Evolutionary conservation across 2,329 filamentous ascomycete species (phyloP).

Genomic region (Colletotrichum cordylinicola): DNA sequence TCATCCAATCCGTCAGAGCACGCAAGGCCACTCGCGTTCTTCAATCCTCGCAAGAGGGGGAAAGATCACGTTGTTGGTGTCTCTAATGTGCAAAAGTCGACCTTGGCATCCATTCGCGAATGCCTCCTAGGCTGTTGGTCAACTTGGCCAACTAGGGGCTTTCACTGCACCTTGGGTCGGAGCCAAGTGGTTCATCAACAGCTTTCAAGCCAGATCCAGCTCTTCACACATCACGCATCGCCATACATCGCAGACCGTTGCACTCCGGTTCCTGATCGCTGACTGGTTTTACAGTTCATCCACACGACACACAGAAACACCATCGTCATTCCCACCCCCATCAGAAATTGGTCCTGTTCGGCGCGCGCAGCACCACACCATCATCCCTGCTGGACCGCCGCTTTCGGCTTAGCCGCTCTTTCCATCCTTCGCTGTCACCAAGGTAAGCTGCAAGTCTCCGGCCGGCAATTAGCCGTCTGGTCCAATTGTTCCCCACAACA

Average conservation of each 20-base stretch:
- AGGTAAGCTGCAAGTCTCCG: constrained; percentile 16
- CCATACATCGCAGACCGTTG: neutral
- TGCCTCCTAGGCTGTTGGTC: neutral
- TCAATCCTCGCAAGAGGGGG: neutral
- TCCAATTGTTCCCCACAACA: neutral
- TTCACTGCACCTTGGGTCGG: neutral
- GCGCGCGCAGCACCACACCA: constrained; percentile 8
- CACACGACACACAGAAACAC: neutral
- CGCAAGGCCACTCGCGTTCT: neutral
- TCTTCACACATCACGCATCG: neutral
- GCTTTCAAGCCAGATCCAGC: neutral
- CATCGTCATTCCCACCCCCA: neutral
- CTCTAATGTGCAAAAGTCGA: constrained; percentile 3
- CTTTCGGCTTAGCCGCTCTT: neutral
- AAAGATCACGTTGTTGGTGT: neutral
- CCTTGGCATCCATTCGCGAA: neutral
- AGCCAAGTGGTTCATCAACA: constrained; percentile 5
- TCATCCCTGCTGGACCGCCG: neutral
- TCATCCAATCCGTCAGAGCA: neutral
- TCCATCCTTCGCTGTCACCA: neutral
- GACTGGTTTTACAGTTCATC: constrained; percentile 11
- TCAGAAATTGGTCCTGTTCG: constrained; percentile 1
- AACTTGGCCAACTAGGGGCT: neutral
- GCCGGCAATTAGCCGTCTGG: constrained; percentile 10
- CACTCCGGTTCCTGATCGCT: neutral